Evolutionary conservation across 176 grass and related monocot genomes (phyloP).

Genomic region (Pontederia paniculata): DNA sequence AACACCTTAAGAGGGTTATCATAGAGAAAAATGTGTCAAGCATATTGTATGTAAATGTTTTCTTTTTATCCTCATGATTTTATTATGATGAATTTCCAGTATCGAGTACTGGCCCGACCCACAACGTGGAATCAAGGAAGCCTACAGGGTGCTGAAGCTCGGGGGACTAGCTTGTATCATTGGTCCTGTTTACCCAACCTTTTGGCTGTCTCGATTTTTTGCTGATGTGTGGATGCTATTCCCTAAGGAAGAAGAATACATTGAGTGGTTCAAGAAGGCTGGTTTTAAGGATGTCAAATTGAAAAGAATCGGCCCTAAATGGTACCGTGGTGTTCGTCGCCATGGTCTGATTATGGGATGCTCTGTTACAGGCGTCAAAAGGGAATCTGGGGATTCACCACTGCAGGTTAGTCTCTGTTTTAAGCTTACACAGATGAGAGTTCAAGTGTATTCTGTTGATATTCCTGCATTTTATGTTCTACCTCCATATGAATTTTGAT

Average conservation of each 20-base stretch:
- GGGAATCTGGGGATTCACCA: slow-evolving; percentile 66
- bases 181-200: slow-evolving; percentile 86
- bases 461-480: too few relatives aligned
- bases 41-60: not conserved
- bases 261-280: slow-evolving; percentile 86
- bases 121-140: slow-evolving; percentile 85
- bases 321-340: slow-evolving; percentile 87
- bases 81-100: slow-evolving; percentile 27
- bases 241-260: slow-evolving; percentile 94
- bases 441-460: too few relatives aligned
- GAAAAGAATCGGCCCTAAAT: slow-evolving; percentile 93
- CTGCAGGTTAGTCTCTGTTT: slow-evolving; percentile 28
- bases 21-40: not conserved
- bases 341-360: slow-evolving; percentile 96
- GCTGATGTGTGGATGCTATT: slow-evolving; percentile 99
- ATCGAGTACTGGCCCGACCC: slow-evolving; percentile 98
- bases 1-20: too few relatives aligned
- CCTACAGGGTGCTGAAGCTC: slow-evolving; percentile 73
- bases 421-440: not conserved
- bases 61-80: not conserved
- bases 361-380: slow-evolving; percentile 79
- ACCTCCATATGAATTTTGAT: too few relatives aligned
- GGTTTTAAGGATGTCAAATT: slow-evolving; percentile 87
- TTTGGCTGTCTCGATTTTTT: slow-evolving; percentile 87
- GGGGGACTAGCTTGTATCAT: slow-evolving; percentile 70